Base-by-base conservation (phyloP, 2,329 filamentous ascomycete genomes). In the Arthrobotrys entomopaga region DNA sequence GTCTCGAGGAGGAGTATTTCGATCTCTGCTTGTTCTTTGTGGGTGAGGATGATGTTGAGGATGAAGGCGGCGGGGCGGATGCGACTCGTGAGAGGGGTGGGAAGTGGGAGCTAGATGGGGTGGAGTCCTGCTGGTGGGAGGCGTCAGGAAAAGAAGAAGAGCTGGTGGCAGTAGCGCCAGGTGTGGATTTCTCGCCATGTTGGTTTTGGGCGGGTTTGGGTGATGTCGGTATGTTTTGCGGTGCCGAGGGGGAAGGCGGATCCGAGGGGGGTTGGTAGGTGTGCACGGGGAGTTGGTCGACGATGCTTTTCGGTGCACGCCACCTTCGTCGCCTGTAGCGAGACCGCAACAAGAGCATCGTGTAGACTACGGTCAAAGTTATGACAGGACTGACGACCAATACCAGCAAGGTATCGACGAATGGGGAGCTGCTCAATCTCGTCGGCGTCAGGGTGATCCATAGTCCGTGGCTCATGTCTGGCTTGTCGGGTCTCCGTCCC, bases 371-470 rank as follows among this genome's bases (percentile, higher is more conserved):
- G 2, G 92, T 96, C 79, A 99, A 83, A 0, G 95, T 98, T 60
- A 98, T 89, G 13, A 99, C 83, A 6, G 95, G 95, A 79, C 93
- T 97, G 63, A 98, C 89, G 34, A 99, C 93, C n/a, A 99, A 85
- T 7, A 99, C 93, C n/a, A 98, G 85, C 1, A 99, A 86, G 0
- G 94, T 98, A 80, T 99, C 95, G 78, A 98, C 93, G 83, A 99
- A 97, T 0, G 95, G 93, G 78, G 90, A 96, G 3, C 91, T 90
- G 76, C 92, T 94, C 83, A 90, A 88, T 81, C 88, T 94, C 0
- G 93, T 93, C 0, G 93, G 95, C 0, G 92, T 95, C 65, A 99
- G 88, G 6, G 95, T 97, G n/a, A 99, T 92, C 93, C 93, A 98
- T 3, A 99, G 86, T 1, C 93, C 94, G 78, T 95, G 89, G 76